Percentiles rank a stretch among this genome's conserved stretches.
These are phyloP conservation scores for Calocybe gangraenosa DNA, from an alignment of 768 basidiomycete species.

Conservation along the genomic window DNA sequence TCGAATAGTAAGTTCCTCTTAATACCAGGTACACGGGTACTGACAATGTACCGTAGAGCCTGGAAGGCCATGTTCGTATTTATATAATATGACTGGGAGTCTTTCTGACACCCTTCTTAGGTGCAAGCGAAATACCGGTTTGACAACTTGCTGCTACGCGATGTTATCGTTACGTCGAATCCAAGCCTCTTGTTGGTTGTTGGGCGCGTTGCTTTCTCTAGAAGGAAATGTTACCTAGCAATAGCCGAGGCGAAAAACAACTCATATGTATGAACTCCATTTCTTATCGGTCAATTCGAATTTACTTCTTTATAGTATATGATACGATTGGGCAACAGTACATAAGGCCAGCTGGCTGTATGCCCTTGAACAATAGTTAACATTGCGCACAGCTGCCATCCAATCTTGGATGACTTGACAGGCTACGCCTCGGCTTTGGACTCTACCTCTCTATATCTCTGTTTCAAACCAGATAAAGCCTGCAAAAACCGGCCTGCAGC, in stretches of 20 bases:
- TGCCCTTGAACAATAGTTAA: background rate
- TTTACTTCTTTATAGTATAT: slow-evolving; percentile 5
- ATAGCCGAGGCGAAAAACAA: slow-evolving; percentile 14
- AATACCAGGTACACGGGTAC: background rate
- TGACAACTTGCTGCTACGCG: slow-evolving; percentile 8
- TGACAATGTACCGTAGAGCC: slow-evolving; percentile 1
- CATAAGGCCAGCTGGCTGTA: background rate
- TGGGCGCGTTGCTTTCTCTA: slow-evolving; percentile 5
- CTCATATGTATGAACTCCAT: slow-evolving; percentile 8
- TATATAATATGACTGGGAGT: background rate
- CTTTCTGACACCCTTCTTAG: background rate
- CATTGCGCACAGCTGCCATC: slow-evolving; percentile 4
- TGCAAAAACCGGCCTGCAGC: background rate
- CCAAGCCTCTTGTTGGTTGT: slow-evolving; percentile 7
- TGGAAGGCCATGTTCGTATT: slow-evolving; percentile 7
- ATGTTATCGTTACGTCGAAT: slow-evolving; percentile 10
- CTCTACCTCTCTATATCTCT: background rate
- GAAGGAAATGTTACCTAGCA: slow-evolving; percentile 2
- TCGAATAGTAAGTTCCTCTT: slow-evolving; percentile 7
- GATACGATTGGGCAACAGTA: slow-evolving; percentile 3
- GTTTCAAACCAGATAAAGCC: background rate
- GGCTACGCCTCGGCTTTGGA: slow-evolving; percentile 10
- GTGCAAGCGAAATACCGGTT: slow-evolving; percentile 5
- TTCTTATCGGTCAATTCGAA: background rate
- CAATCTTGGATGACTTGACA: slow-evolving; percentile 7